phyloP scores from a whole-genome alignment of 1,284 basidiomycete genomes.

The Microbotryum scabiosae region DNA sequence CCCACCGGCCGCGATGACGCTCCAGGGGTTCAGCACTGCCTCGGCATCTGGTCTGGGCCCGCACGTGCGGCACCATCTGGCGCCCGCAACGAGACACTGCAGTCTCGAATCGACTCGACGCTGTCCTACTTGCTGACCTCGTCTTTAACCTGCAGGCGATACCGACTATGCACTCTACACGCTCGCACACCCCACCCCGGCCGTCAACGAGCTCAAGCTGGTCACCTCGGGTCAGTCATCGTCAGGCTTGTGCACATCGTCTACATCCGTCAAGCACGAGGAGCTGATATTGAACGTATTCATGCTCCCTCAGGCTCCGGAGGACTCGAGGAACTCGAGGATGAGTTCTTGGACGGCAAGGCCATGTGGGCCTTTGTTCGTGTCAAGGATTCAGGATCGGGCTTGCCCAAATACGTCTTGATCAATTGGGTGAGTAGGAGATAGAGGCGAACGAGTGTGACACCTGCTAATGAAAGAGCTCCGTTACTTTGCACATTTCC shows the following conservation, averaged over 20 bases:
- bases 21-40: no score
- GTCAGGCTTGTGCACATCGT: not conserved
- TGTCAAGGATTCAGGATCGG: slow-evolving; percentile 80
- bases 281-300: not conserved
- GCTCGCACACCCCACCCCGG: slow-evolving; percentile 19
- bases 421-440: slow-evolving; percentile 43
- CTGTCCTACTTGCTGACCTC: no score
- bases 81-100: no score
- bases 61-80: no score
- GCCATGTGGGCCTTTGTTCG: slow-evolving; percentile 76
- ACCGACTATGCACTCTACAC: slow-evolving; percentile 28
- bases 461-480: not conserved
- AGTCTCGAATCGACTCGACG: not conserved
- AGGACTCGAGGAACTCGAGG: slow-evolving; percentile 81
- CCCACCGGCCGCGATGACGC: no score
- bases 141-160: not conserved
- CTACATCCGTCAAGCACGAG: not conserved
- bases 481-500: slow-evolving; percentile 36
- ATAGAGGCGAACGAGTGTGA: no score
- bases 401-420: slow-evolving; percentile 86
- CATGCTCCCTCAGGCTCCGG: slow-evolving; percentile 49
- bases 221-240: slow-evolving; percentile 9
- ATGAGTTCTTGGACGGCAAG: slow-evolving; percentile 83
- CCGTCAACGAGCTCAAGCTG: slow-evolving; percentile 27
- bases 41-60: no score